Evolutionary conservation across 2,329 filamentous ascomycete species (phyloP), one percentile per base, ranked within the genome.

Genomic region (Alternaria infectoria): DNA sequence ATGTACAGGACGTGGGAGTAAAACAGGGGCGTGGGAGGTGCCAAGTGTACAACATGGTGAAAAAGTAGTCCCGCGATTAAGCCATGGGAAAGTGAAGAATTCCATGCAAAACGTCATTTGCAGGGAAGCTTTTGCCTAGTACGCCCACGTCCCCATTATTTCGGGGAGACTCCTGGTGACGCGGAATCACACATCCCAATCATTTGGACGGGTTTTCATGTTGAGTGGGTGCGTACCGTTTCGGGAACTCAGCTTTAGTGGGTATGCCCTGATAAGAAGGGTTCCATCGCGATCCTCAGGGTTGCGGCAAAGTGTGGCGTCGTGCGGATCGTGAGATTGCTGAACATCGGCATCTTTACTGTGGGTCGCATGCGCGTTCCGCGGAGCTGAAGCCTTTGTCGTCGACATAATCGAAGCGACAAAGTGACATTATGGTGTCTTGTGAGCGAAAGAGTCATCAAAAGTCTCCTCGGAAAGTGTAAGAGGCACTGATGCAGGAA

Each of bases 41-140:
- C 12, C 32, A 30, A 52, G 30, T 44, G 54, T n/a, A 32, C 26
- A 45, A 44, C 44, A 46, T 61, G 54, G 50, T 44, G 50, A 45
- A 56, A 57, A 36, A 25, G 54, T 15, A 30, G 28, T 21, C 51
- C 54, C 47, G 57, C n/a, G 17, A 56, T 32, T 49, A 12, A 21
- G 52, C 54, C 55, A 70, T 68, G 64, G 63, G 56, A 65, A 71
- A 68, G 56, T 65, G 40, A 64, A 62, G 62, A 73, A 71, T 71
- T 68, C 64, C 62, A 72, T 73, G 54, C 25, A 55, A 57, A 63
- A 72, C 66, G 68, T 73, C 68, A 73, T 67, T 56, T 28, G 54
- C 47, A 52, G 49, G 55, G 61, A 69, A 64, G 52, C 21, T 60
- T 67, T 69, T 68, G 49, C 65, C 57, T 58, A 58, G 51, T 61